These are phyloP conservation scores for Macrocybe gigantea DNA, from an alignment of 768 basidiomycete species.

Conservation along the genomic window DNA sequence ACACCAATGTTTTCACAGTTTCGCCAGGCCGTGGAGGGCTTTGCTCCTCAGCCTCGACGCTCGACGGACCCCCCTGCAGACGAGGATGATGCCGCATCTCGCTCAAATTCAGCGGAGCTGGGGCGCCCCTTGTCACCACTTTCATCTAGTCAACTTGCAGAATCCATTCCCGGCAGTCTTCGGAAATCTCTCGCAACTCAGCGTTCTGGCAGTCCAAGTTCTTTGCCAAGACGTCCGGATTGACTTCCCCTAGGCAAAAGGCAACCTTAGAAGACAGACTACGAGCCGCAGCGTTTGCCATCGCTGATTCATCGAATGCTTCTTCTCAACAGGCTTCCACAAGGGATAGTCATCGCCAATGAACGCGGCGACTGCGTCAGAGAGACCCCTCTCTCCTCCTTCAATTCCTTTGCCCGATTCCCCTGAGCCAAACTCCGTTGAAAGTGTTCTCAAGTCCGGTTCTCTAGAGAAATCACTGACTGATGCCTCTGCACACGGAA, in stretches of 20 bases:
- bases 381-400: conserved; percentile 34
- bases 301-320: conserved; percentile 46
- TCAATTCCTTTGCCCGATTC: conserved; percentile 40
- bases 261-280: conserved; percentile 72
- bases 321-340: conserved; percentile 35
- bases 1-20: conserved; percentile 67
- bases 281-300: conserved; percentile 54
- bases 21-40: conserved; percentile 64
- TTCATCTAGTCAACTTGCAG: conserved; percentile 52
- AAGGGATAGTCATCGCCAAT: conserved; percentile 31
- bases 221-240: conserved; percentile 13
- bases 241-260: conserved; percentile 29
- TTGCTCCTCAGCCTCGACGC: conserved; percentile 46
- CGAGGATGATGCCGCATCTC: conserved; percentile 21
- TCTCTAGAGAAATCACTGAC: not conserved
- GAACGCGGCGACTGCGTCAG: conserved; percentile 10
- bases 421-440: conserved; percentile 10
- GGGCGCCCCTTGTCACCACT: conserved; percentile 22
- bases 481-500: not conserved
- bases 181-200: conserved; percentile 58
- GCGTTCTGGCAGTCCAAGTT: conserved; percentile 36
- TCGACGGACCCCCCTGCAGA: conserved; percentile 16
- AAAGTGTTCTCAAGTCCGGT: too few species aligned
- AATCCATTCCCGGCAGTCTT: conserved; percentile 52
- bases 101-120: conserved; percentile 31